Evolutionary conservation across 352 stramenopile genomes (phyloP), one percentile per base, ranked within the genome.

Genomic region (Phytophthora pini): DNA sequence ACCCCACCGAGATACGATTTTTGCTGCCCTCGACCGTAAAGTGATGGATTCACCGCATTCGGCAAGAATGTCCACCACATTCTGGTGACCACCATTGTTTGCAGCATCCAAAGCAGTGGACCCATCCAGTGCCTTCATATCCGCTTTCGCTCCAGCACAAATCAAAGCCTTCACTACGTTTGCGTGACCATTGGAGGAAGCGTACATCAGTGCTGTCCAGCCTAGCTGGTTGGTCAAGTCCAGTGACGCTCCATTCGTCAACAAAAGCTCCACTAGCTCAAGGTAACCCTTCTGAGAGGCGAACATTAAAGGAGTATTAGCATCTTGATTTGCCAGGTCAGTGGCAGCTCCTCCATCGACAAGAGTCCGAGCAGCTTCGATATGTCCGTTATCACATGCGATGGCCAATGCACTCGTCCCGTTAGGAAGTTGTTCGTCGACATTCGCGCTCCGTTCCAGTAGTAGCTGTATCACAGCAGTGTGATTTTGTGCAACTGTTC

Each of bases 241-340:
- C 10, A 63, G 20, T 15, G 32, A 29, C 11, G 56, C 44, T 54
- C 44, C 56, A 56, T n/a, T 13, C 4, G 22, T 20, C 20, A 61
- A 9, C 5, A 61, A 41, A 17, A 53, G 15, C 10, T 36, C 4
- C 12, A 53, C 43, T 2, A 61, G 31, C 36, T 2, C n/a, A 38
- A n/a, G 8, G 10, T 40, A 6, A 6, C 54, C 54, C 15, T 52
- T 51, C 10, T 1, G 12, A 20, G 12, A 11, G 20, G 54, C 54
- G 31, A 45, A 15, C 4, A 61, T 45, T 17, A 61, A 20, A 10
- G 43, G 17, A 22, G 7, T 61, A 24, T 20, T 17, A 8, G 10
- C 12, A 24, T 46, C 15, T 12, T 27, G 8, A 24, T 50, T 27
- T 39, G 9, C 5, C 11, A 39, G 4, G 15, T 34, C 29, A 45